These are phyloP conservation scores for Melaleuca alternifolia DNA, from an alignment of 345 rosid genomes.

Conservation along the genomic window DNA sequence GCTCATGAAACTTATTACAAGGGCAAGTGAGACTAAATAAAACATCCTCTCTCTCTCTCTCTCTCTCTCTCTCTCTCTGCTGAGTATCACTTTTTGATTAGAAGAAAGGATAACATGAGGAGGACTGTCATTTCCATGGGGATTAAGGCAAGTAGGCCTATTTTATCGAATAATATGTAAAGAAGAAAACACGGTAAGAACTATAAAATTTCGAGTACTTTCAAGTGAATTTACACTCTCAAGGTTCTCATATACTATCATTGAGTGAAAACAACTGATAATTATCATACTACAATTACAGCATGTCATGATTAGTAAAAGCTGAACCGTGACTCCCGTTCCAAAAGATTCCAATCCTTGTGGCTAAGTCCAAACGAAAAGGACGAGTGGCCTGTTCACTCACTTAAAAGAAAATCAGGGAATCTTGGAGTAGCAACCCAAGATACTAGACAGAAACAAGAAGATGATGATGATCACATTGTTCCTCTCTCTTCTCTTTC, in stretches of 20 bases:
- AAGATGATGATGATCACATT: neutral
- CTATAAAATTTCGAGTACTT: neutral
- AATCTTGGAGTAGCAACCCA: neutral
- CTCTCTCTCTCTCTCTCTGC: neutral
- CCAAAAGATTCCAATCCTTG: neutral
- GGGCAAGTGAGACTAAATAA: neutral
- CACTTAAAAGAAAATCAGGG: neutral
- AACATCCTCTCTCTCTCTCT: neutral
- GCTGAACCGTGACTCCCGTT: neutral
- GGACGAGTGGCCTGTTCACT: neutral
- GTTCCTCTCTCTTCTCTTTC: conserved; percentile 8
- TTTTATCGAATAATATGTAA: neutral
- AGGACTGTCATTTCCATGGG: neutral
- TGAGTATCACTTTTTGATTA: neutral
- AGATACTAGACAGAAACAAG: neutral
- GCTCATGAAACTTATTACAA: neutral
- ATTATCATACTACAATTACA: neutral
- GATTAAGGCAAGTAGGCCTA: neutral
- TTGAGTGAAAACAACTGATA: neutral
- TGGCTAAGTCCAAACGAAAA: neutral
- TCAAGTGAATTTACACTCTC: neutral
- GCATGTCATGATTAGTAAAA: neutral
- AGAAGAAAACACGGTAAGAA: neutral
- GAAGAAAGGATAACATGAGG: neutral
- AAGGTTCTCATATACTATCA: neutral